Percentiles rank a stretch among this genome's conserved stretches.
These are phyloP conservation scores for Cucumis melo DNA, from an alignment of 306 rosid species.

Conservation along the genomic window DNA sequence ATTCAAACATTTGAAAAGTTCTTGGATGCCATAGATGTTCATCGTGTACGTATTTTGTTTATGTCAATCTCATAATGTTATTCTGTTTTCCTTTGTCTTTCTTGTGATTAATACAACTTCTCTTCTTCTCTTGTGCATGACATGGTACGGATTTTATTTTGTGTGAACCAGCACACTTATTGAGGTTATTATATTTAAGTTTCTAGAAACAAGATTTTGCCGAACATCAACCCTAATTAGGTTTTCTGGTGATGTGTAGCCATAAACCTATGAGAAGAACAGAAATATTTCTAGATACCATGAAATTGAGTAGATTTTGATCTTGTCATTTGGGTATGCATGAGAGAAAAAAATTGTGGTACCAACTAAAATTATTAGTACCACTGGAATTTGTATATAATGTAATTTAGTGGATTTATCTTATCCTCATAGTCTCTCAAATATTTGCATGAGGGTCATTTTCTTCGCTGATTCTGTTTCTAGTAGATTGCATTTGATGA, in stretches of 20 bases:
- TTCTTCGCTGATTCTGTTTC: background rate
- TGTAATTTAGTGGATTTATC: background rate
- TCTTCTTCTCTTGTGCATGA: background rate
- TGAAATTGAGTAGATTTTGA: background rate
- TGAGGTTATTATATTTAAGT: background rate
- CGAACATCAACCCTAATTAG: background rate
- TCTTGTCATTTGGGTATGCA: background rate
- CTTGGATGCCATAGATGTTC: conserved; percentile 97
- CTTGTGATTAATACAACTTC: background rate
- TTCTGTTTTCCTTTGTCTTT: background rate
- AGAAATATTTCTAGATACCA: background rate
- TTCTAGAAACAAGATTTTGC: background rate
- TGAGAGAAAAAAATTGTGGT: background rate
- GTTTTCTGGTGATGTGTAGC: background rate
- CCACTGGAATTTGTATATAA: background rate
- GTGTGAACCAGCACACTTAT: background rate
- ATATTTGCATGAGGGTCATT: background rate
- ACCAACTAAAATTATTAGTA: background rate
- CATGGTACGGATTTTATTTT: background rate
- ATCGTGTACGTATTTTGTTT: conserved; percentile 51
- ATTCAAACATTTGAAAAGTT: conserved; percentile 92
- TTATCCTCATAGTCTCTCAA: background rate
- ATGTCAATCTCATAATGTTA: background rate
- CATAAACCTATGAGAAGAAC: background rate
- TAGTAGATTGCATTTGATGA: background rate